A percentile compares a stretch with the other conserved stretches of the same genome.
These are phyloP conservation scores for Fusarium sp. DNA, from an alignment of 2,329 filamentous ascomycete species.

Conservation along the genomic window DNA sequence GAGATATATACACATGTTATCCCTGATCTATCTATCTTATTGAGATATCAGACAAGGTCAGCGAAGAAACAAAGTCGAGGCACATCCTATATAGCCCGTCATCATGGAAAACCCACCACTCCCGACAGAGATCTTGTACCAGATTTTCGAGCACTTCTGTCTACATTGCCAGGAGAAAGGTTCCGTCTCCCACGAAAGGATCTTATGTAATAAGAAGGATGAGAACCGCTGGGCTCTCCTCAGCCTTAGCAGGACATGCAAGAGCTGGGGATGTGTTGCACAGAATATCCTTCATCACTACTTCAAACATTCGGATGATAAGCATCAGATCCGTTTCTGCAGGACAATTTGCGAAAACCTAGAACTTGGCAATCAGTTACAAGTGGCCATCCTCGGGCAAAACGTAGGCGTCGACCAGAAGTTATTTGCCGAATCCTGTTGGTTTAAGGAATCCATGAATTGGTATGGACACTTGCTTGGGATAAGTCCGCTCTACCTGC, in stretches of 20 bases:
- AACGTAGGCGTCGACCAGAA: too few species aligned
- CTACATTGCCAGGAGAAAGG: constrained; percentile 5
- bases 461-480: neutral
- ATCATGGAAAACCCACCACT: neutral
- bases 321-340: neutral
- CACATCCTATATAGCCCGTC: neutral
- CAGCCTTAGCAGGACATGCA: neutral
- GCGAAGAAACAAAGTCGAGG: neutral
- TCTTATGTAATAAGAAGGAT: neutral
- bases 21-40: neutral
- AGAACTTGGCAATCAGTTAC: neutral
- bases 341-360: neutral
- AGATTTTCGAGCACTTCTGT: constrained; percentile 9
- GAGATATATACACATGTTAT: neutral
- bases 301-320: neutral
- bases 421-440: accelerated
- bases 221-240: neutral
- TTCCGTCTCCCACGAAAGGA: neutral
- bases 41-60: neutral
- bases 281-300: constrained; percentile 14
- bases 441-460: neutral
- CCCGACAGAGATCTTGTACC: neutral
- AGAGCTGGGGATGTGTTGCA: neutral
- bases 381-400: neutral
- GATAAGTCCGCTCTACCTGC: neutral